A percentile compares a stretch with the other conserved stretches of the same genome.
Conservation (phyloP, 1,284 basidiomycete genomes). For the Amylostereum areolatum region DNA sequence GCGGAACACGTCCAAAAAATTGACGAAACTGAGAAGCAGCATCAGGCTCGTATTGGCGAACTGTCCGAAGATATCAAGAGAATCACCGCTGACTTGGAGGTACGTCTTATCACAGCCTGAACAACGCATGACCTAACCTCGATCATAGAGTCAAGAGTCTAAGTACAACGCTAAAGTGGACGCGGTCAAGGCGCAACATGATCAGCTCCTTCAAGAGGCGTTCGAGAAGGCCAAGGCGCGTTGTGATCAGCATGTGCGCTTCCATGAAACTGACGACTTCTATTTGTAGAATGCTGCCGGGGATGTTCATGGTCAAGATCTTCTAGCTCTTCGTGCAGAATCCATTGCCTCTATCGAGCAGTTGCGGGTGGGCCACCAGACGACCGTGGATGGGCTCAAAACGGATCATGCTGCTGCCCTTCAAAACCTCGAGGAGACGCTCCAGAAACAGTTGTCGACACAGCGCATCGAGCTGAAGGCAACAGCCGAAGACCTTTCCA, state of each 20-base stretch:
- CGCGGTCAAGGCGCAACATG: slow-evolving; percentile 61
- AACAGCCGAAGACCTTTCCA: slow-evolving; percentile 73
- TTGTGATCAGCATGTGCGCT: background rate
- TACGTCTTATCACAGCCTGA: slow-evolving; percentile 22
- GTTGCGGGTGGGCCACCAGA: slow-evolving; percentile 54
- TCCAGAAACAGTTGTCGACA: slow-evolving; percentile 61
- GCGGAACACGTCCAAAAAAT: slow-evolving; percentile 44
- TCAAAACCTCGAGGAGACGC: slow-evolving; percentile 46
- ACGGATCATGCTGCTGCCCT: slow-evolving; percentile 54
- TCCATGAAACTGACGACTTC: background rate
- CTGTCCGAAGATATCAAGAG: slow-evolving; percentile 52
- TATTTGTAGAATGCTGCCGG: slow-evolving; percentile 56
- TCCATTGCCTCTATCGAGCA: slow-evolving; percentile 65
- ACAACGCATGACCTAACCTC: background rate
- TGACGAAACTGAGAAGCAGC: slow-evolving; percentile 42
- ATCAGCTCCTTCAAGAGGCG: slow-evolving; percentile 56
- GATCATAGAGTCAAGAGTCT: slow-evolving; percentile 55
- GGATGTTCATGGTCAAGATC: slow-evolving; percentile 59
- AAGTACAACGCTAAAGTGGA: slow-evolving; percentile 64
- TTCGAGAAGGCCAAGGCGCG: slow-evolving; percentile 73
- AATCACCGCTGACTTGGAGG: slow-evolving; percentile 59
- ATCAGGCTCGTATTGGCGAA: slow-evolving; percentile 45
- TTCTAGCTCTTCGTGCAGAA: slow-evolving; percentile 60
- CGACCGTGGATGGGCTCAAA: slow-evolving; percentile 53
- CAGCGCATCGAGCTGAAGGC: slow-evolving; percentile 70